A percentile compares a stretch with the other conserved stretches of the same genome.
Conservation (phyloP, 257 asterid species). For the Nyctanthes arbortristis region DNA sequence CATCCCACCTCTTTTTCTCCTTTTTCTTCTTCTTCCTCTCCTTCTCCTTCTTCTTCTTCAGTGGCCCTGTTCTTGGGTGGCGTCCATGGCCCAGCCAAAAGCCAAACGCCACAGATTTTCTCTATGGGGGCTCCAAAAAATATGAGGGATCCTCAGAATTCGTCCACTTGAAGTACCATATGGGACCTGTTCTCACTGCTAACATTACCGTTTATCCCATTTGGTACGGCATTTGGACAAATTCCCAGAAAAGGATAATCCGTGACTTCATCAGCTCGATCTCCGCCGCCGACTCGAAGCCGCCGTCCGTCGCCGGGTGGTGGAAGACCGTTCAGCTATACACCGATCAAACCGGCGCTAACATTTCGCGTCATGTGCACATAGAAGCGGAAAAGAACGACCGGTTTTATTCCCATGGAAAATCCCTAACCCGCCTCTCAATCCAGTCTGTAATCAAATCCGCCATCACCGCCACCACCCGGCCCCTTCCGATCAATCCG, state of each 20-base stretch:
- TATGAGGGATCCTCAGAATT: conserved; percentile 88
- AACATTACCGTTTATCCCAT: conserved; percentile 79
- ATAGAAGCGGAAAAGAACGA: conserved; percentile 70
- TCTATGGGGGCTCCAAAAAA: conserved; percentile 68
- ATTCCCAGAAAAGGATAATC: conserved; percentile 68
- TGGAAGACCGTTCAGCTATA: conserved; percentile 76
- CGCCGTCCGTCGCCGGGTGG: conserved; percentile 77
- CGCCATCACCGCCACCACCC: conserved; percentile 57
- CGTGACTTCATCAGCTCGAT: conserved; percentile 80
- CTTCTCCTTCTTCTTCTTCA: conserved; percentile 24
- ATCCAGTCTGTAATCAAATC: conserved; percentile 66
- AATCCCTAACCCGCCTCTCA: conserved; percentile 62
- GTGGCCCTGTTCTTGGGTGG: conserved; percentile 43
- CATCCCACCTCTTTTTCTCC: conserved; percentile 18
- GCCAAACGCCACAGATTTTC: conserved; percentile 49
- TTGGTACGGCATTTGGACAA: conserved; percentile 82
- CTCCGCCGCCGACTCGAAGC: conserved; percentile 45
- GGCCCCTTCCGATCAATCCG: conserved; percentile 72
- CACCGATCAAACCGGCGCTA: conserved; percentile 72
- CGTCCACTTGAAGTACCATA: conserved; percentile 72
- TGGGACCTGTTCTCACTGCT: conserved; percentile 86
- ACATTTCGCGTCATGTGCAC: conserved; percentile 52
- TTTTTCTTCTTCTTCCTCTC: not conserved
- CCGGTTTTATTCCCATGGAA: conserved; percentile 62
- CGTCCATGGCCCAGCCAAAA: conserved; percentile 72